phyloP scores from a whole-genome alignment of 108 stramenopile genomes.

The Parietichytrium sp. region DNA sequence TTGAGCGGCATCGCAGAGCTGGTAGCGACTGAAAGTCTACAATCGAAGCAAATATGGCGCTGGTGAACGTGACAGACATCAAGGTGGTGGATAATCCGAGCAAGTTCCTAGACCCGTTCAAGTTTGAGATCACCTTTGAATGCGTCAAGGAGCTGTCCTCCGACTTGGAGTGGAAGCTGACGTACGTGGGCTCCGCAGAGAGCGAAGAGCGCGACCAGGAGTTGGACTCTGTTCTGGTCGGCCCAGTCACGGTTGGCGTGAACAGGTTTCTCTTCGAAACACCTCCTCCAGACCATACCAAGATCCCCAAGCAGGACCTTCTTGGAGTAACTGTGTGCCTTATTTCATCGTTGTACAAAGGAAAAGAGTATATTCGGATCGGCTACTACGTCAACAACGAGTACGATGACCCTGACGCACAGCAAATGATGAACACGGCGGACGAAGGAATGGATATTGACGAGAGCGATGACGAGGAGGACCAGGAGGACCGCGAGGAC shows the following conservation, averaged over 20 bases:
- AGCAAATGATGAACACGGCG: not conserved
- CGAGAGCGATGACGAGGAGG: not conserved
- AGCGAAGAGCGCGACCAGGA: slow-evolving; percentile 82
- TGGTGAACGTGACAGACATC: slow-evolving; percentile 59
- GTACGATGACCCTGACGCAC: slow-evolving; percentile 51
- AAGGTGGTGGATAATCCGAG: slow-evolving; percentile 92
- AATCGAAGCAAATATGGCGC: slow-evolving; percentile 41
- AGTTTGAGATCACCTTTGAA: slow-evolving; percentile 99
- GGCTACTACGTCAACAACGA: slow-evolving; percentile 99
- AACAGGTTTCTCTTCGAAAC: slow-evolving; percentile 82
- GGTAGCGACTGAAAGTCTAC: too few species aligned
- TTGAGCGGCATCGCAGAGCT: too few species aligned
- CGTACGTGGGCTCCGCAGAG: slow-evolving; percentile 93
- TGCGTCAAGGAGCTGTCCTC: slow-evolving; percentile 77
- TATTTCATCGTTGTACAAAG: slow-evolving; percentile 89
- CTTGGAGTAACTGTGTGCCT: slow-evolving; percentile 95
- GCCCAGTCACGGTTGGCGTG: slow-evolving; percentile 89
- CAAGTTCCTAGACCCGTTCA: slow-evolving; percentile 81
- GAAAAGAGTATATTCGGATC: slow-evolving; percentile 89
- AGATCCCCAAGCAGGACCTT: slow-evolving; percentile 79
- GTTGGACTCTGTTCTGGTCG: slow-evolving; percentile 91
- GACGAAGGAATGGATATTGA: slow-evolving; percentile 32
- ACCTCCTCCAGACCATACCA: slow-evolving; percentile 77
- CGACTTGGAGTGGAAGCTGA: slow-evolving; percentile 90
- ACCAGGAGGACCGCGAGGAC: not conserved